Conservation (phyloP, 768 basidiomycete genomes). For the Aureoboletus auriporus region DNA sequence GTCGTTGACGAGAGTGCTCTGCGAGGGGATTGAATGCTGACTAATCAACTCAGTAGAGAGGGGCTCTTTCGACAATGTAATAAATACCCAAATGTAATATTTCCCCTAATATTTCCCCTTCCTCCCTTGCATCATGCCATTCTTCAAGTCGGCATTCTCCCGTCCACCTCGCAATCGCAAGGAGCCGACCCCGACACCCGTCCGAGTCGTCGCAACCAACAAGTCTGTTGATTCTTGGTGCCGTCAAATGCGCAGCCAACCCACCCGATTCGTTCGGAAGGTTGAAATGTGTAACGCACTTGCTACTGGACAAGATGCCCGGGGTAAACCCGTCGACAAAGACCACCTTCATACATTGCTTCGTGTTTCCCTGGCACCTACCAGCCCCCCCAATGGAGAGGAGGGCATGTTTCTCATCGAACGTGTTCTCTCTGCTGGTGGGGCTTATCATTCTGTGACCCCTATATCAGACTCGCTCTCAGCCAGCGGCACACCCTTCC, state of each 20-base stretch:
- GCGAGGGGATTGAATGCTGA: too few relatives aligned
- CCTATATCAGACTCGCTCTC: background rate
- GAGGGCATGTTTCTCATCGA: conserved; percentile 10
- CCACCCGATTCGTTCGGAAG: conserved; percentile 5
- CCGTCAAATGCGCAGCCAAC: background rate
- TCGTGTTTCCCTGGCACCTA: background rate
- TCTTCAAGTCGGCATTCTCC: conserved; percentile 3
- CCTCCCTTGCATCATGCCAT: too few relatives aligned
- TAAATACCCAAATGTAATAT: too few relatives aligned
- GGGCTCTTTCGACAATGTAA: too few relatives aligned
- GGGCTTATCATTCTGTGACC: conserved; percentile 3
- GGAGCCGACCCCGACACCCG: background rate
- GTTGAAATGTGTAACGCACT: conserved; percentile 10
- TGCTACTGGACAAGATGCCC: background rate
- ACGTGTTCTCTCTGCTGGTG: conserved; percentile 11
- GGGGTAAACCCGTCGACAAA: background rate
- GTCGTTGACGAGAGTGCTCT: too few relatives aligned
- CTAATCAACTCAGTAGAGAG: too few relatives aligned
- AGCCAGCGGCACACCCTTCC: conserved; percentile 1
- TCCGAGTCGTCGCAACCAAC: background rate
- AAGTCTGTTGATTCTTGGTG: conserved; percentile 4
- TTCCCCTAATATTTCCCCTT: too few relatives aligned
- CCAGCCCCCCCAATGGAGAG: background rate
- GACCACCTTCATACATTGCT: conserved; percentile 8
- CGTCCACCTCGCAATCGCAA: background rate